A percentile compares a stretch with the other conserved stretches of the same genome.
These are phyloP conservation scores for Albatrellus ellisii DNA, from an alignment of 768 basidiomycete species.

Conservation along the genomic window DNA sequence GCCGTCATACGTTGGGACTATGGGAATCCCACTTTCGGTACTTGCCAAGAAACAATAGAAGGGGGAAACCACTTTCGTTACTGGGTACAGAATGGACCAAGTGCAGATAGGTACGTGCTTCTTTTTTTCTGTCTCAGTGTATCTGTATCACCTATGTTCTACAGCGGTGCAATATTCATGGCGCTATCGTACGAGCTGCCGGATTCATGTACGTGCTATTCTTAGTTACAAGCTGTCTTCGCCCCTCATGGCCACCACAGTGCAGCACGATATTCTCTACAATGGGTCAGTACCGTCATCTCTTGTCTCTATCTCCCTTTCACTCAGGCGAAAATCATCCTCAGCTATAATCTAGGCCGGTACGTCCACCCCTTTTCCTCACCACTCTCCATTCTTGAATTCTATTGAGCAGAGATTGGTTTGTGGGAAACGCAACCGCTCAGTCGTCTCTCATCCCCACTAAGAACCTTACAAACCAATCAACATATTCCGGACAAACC, in stretches of 20 bases:
- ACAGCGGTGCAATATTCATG: conserved; percentile 62
- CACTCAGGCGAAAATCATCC: neutral
- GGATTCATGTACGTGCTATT: conserved; percentile 32
- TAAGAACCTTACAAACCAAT: conserved; percentile 35
- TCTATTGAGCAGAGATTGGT: conserved; percentile 44
- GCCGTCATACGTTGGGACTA: conserved; percentile 82
- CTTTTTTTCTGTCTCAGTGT: neutral
- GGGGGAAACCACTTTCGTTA: conserved; percentile 87
- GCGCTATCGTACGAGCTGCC: conserved; percentile 65
- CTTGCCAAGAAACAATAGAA: conserved; percentile 74
- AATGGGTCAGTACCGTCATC: conserved; percentile 38
- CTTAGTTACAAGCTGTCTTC: neutral
- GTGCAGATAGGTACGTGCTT: conserved; percentile 39
- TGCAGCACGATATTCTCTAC: conserved; percentile 54
- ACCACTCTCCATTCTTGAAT: neutral
- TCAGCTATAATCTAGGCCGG: conserved; percentile 68
- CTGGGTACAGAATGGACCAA: conserved; percentile 66
- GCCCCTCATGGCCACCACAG: conserved; percentile 18
- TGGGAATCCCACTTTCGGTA: conserved; percentile 65
- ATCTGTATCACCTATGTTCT: neutral
- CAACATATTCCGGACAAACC: conserved; percentile 51
- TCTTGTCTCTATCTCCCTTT: no score
- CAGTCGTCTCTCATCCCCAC: conserved; percentile 30
- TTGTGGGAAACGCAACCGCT: conserved; percentile 74
- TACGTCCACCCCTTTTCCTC: conserved; percentile 16